These are phyloP conservation scores for Penicillium hesseltinei DNA, from an alignment of 2,329 filamentous ascomycete genomes.

Conservation along the genomic window DNA sequence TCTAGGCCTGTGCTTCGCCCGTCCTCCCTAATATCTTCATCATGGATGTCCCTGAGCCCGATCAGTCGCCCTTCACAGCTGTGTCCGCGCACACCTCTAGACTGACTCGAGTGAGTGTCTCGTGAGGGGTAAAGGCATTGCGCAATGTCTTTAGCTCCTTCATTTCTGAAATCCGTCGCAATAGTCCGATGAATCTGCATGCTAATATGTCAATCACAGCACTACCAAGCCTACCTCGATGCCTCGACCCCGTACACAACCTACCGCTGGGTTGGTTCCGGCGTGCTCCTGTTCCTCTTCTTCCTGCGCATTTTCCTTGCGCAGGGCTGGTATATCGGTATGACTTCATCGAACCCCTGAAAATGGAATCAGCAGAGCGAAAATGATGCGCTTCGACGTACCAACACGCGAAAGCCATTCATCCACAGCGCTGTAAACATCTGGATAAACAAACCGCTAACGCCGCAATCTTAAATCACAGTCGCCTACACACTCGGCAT, in stretches of 20 bases:
- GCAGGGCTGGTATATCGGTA: conserved; percentile 99
- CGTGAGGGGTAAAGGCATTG: conserved; percentile 10
- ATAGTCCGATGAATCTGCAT: neutral
- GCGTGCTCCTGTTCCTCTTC: conserved; percentile 71
- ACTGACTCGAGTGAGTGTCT: conserved; percentile 41
- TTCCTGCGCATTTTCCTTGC: conserved; percentile 85
- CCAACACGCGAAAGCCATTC: neutral
- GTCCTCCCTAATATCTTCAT: conserved; percentile 18
- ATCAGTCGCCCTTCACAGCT: conserved; percentile 87
- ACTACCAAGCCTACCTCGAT: conserved; percentile 93
- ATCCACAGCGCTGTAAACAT: neutral
- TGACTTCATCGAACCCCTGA: conserved; percentile 18
- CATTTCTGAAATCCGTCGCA: neutral
- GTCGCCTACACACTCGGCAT: conserved; percentile 97
- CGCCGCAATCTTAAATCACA: conserved; percentile 37
- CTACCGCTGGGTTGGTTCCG: conserved; percentile 91
- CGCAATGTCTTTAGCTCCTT: conserved; percentile 4
- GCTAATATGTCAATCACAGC: conserved; percentile 50
- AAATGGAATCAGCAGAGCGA: neutral
- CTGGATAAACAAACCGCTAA: conserved; percentile 8
- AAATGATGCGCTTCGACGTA: neutral
- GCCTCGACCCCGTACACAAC: conserved; percentile 84
- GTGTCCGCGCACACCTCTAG: conserved; percentile 75
- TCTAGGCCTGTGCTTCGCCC: neutral
- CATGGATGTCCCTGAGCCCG: conserved; percentile 86